phyloP scores from a whole-genome alignment of 371 early-diverging fungal genomes.

The Mortierella sp. region DNA sequence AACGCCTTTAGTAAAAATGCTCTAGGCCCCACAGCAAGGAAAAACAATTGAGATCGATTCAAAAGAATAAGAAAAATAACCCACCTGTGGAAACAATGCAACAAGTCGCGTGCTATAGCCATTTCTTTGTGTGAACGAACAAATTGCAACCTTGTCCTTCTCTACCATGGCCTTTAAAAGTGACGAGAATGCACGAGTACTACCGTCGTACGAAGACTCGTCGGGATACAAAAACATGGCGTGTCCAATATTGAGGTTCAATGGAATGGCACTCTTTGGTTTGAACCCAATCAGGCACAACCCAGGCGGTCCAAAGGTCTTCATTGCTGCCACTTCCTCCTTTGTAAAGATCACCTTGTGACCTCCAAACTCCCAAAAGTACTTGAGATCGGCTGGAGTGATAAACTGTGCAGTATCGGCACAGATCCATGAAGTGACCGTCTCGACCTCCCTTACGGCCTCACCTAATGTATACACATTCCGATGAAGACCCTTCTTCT shows the following conservation, averaged over 20 bases:
- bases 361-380: conserved; percentile 51
- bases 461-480: conserved; percentile 62
- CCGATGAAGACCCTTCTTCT: conserved; percentile 55
- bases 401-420: conserved; percentile 64
- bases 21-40: neutral
- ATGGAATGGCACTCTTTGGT: conserved; percentile 45
- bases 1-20: neutral
- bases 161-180: conserved; percentile 64
- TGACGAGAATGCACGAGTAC: conserved; percentile 72
- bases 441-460: conserved; percentile 61
- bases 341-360: conserved; percentile 43
- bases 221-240: conserved; percentile 81
- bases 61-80: neutral
- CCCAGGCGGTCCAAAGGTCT: conserved; percentile 56
- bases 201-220: conserved; percentile 73
- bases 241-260: conserved; percentile 69
- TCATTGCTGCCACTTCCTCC: conserved; percentile 41
- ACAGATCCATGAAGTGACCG: conserved; percentile 67
- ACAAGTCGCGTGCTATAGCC: conserved; percentile 65
- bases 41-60: neutral
- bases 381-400: conserved; percentile 60
- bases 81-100: conserved; percentile 73
- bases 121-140: conserved; percentile 63
- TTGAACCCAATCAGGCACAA: conserved; percentile 76
- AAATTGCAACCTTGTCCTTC: conserved; percentile 67